These are phyloP conservation scores for Globisporangium acanthophoron DNA, from an alignment of 352 stramenopile species.

Conservation along the genomic window DNA sequence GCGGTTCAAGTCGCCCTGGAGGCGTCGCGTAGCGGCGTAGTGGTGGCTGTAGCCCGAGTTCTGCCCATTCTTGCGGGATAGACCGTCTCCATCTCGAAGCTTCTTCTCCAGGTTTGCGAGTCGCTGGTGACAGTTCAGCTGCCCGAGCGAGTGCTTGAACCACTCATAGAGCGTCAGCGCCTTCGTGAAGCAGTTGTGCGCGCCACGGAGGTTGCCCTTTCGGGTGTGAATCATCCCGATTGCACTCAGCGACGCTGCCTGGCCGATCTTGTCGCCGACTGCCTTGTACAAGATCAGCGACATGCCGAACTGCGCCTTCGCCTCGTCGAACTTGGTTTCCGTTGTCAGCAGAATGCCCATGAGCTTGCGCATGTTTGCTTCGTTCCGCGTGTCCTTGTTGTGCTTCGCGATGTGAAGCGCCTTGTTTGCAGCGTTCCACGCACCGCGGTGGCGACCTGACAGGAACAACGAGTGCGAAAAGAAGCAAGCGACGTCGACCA, in stretches of 20 bases:
- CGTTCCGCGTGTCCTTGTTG: conserved; percentile 55
- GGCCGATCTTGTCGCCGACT: conserved; percentile 66
- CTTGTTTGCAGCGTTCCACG: conserved; percentile 70
- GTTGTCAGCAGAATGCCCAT: conserved; percentile 77
- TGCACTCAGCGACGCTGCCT: conserved; percentile 65
- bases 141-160: conserved; percentile 73
- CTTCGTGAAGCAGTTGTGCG: conserved; percentile 79
- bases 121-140: conserved; percentile 77
- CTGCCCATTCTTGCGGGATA: conserved; percentile 46
- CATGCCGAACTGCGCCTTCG: conserved; percentile 73
- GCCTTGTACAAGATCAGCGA: conserved; percentile 74
- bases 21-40: conserved; percentile 62
- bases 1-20: conserved; percentile 80
- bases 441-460: conserved; percentile 61
- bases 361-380: conserved; percentile 73
- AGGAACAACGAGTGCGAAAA: conserved; percentile 73
- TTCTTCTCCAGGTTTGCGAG: conserved; percentile 85
- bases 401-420: conserved; percentile 70
- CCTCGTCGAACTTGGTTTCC: conserved; percentile 80
- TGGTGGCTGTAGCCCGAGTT: conserved; percentile 68
- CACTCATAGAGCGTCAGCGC: conserved; percentile 77
- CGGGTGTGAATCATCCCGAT: conserved; percentile 81
- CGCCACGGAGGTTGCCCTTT: conserved; percentile 68
- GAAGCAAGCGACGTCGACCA: conserved; percentile 66
- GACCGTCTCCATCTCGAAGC: conserved; percentile 57